phyloP scores from a whole-genome alignment of 208 protist genomes.

The Tritrichomonas foetus region DNA sequence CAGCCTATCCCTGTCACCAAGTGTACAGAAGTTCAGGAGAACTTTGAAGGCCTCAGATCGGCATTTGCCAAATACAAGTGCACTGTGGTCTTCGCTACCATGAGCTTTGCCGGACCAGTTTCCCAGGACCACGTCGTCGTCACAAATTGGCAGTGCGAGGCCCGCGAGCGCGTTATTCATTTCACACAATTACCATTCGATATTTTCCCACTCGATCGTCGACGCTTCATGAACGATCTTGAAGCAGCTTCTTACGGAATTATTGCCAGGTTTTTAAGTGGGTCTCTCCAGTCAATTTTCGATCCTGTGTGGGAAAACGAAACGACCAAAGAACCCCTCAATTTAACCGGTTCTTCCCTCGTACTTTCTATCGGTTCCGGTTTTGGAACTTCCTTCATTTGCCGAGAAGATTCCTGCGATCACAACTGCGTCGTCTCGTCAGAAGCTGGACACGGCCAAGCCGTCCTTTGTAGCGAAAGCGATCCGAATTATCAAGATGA shows the following conservation, averaged over 20 bases:
- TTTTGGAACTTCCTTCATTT: conserved; percentile 19
- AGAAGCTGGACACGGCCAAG: conserved; percentile 6
- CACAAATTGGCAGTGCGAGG: conserved; percentile 26
- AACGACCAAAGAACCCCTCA: not conserved
- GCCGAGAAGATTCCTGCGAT: not conserved
- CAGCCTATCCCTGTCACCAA: not conserved
- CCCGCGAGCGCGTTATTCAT: conserved; percentile 18
- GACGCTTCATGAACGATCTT: conserved; percentile 34
- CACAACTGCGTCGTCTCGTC: conserved; percentile 31
- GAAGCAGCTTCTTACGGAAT: conserved; percentile 32
- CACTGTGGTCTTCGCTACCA: conserved; percentile 16
- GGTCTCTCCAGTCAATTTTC: not conserved
- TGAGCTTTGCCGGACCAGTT: conserved; percentile 18
- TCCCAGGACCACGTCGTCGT: conserved; percentile 34
- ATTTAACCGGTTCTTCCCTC: not conserved
- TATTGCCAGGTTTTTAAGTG: not conserved
- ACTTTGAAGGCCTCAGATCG: not conserved
- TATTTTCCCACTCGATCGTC: conserved; percentile 10
- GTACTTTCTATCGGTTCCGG: conserved; percentile 26
- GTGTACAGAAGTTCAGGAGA: not conserved
- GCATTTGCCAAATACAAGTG: not conserved
- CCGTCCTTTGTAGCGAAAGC: not conserved
- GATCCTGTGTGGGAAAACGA: not conserved
- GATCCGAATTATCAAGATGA: conserved; percentile 21
- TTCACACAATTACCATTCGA: conserved; percentile 13